phyloP scores from a whole-genome alignment of 768 basidiomycete genomes.

The Mycena polygramma region DNA sequence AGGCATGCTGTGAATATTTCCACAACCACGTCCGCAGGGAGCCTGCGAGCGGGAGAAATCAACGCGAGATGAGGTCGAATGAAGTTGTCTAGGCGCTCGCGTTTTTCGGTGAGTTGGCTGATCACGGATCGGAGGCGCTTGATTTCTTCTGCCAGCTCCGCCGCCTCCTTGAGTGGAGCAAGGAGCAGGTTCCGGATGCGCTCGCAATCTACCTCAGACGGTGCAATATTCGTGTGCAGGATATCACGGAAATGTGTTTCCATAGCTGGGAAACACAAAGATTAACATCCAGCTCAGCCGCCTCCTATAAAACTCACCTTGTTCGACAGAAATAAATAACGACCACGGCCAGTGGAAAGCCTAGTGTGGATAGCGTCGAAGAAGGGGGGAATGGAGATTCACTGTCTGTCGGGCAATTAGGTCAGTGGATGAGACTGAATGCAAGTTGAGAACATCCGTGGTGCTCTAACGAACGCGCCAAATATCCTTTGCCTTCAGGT shows the following conservation, averaged over 20 bases:
- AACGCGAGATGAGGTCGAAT: constrained; percentile 13
- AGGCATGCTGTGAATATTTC: constrained; percentile 14
- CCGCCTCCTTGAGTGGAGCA: background rate
- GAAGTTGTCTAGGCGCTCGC: constrained; percentile 6
- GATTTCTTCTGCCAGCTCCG: constrained; percentile 3
- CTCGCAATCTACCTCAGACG: constrained; percentile 6
- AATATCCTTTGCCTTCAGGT: too few relatives aligned
- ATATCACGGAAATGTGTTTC: constrained; percentile 7
- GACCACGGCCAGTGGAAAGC: too few relatives aligned
- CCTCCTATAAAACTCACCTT: too few relatives aligned
- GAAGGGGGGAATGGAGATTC: too few relatives aligned
- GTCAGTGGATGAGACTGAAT: too few relatives aligned
- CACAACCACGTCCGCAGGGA: constrained; percentile 8
- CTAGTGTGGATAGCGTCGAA: too few relatives aligned
- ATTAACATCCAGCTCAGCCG: background rate
- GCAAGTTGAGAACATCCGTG: too few relatives aligned
- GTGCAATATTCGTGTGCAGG: constrained; percentile 20
- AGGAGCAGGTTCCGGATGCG: constrained; percentile 13
- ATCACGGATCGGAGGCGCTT: background rate
- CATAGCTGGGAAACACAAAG: background rate
- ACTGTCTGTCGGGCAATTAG: too few relatives aligned
- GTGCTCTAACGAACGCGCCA: too few relatives aligned
- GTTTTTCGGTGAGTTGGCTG: background rate
- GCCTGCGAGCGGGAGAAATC: constrained; percentile 17
- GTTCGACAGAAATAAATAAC: too few relatives aligned